These are phyloP conservation scores for Candida anglica DNA, from an alignment of 805 yeast genomes.

Conservation along the genomic window DNA sequence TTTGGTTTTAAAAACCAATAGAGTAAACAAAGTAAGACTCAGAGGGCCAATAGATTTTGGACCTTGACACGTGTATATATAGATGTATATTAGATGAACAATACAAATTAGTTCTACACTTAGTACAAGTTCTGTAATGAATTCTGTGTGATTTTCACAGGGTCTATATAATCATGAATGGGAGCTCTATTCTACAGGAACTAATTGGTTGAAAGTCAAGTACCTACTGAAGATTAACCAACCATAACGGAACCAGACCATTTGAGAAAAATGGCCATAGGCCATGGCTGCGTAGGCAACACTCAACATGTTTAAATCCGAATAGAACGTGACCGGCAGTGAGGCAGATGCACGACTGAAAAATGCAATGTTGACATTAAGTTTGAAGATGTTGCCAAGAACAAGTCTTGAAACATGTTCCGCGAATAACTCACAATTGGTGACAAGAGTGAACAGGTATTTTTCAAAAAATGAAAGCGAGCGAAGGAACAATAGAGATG, in stretches of 20 bases:
- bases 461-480: conserved; percentile 40
- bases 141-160: neutral
- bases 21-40: neutral
- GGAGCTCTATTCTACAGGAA: conserved; percentile 9
- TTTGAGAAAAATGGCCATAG: conserved; percentile 79
- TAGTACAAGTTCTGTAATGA: neutral
- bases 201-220: conserved; percentile 69
- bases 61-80: neutral
- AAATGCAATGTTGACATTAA: conserved; percentile 36
- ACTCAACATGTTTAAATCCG: conserved; percentile 36
- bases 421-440: conserved; percentile 38
- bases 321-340: conserved; percentile 27
- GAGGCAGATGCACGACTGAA: conserved; percentile 13
- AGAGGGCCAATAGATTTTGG: neutral
- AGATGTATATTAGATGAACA: neutral
- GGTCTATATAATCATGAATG: no score
- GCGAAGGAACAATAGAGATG: conserved; percentile 24
- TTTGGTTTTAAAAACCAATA: conserved; percentile 39
- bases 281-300: conserved; percentile 68
- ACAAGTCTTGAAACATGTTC: conserved; percentile 30
- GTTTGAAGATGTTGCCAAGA: conserved; percentile 24
- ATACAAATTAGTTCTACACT: neutral
- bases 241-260: conserved; percentile 92
- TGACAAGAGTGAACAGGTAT: conserved; percentile 45
- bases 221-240: conserved; percentile 81